Evolutionary conservation across 164 flowering plant species (phyloP).

Genomic region (Macadamia tetraphylla): DNA sequence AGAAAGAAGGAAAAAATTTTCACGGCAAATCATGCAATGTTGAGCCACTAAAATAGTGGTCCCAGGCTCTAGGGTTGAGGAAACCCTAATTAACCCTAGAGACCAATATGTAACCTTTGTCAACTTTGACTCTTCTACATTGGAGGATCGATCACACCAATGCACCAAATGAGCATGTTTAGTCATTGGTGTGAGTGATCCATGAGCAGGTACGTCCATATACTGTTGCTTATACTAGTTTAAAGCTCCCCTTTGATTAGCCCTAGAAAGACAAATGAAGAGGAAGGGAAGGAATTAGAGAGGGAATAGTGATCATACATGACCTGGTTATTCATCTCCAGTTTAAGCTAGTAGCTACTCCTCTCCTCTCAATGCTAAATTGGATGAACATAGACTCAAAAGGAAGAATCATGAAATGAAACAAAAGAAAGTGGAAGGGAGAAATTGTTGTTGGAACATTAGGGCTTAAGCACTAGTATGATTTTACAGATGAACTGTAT

Average conservation of each 20-base stretch:
- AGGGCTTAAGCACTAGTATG: no score
- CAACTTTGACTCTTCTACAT: neutral
- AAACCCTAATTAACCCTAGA: constrained; percentile 12
- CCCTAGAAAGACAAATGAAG: no score
- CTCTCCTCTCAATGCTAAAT: neutral
- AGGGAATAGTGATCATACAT: no score
- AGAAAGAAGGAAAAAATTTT: constrained; percentile 12
- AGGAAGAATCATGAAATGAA: neutral
- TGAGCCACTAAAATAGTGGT: constrained; percentile 11
- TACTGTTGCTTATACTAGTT: neutral
- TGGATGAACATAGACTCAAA: neutral
- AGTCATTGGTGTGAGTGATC: neutral
- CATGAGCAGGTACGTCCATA: neutral
- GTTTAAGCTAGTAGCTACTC: neutral
- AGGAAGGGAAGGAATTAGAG: no score
- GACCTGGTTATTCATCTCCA: no score
- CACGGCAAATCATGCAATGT: constrained; percentile 9
- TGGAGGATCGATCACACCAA: neutral
- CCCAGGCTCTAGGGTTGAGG: constrained; percentile 10
- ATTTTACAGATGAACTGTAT: no score
- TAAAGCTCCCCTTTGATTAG: no score
- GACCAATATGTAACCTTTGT: neutral
- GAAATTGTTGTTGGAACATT: neutral
- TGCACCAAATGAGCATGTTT: neutral
- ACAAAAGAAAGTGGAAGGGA: neutral